These are phyloP conservation scores for Tilletia indica DNA, from an alignment of 1,284 basidiomycete genomes.

Conservation along the genomic window DNA sequence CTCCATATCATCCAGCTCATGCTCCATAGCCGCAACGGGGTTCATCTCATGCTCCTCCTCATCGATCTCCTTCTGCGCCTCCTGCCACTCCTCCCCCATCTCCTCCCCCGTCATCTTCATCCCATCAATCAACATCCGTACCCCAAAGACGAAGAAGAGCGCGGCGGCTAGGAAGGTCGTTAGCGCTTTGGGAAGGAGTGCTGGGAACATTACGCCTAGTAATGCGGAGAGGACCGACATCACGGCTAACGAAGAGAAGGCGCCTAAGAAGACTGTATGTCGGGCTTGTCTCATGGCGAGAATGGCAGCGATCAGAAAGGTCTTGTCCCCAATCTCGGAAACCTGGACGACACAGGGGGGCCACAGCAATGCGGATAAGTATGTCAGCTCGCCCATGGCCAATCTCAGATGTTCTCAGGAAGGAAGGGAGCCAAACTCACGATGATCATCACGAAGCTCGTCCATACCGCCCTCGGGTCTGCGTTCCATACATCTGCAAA, in stretches of 20 bases:
- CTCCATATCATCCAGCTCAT: slow-evolving; percentile 21
- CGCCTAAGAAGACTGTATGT: slow-evolving; percentile 80
- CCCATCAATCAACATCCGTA: slow-evolving; percentile 43
- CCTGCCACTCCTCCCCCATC: slow-evolving; percentile 70
- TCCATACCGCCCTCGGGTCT: slow-evolving; percentile 29
- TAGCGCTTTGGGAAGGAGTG: slow-evolving; percentile 58
- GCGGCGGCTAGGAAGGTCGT: slow-evolving; percentile 75
- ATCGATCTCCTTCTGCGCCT: slow-evolving; percentile 65
- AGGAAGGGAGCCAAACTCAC: slow-evolving; percentile 16
- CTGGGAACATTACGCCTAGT: slow-evolving; percentile 50
- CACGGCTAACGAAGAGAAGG: slow-evolving; percentile 79
- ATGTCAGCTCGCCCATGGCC: not conserved
- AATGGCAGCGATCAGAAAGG: slow-evolving; percentile 93
- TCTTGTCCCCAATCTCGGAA: slow-evolving; percentile 79
- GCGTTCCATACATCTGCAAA: slow-evolving; percentile 14
- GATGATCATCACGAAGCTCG: slow-evolving; percentile 29
- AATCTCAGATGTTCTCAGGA: not conserved
- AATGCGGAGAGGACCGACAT: slow-evolving; percentile 64
- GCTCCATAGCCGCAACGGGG: slow-evolving; percentile 38
- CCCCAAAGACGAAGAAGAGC: slow-evolving; percentile 55
- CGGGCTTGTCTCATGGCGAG: slow-evolving; percentile 92
- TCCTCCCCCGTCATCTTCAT: slow-evolving; percentile 47
- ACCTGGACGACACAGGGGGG: slow-evolving; percentile 37
- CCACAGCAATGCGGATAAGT: not conserved
- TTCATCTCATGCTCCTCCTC: slow-evolving; percentile 86